A percentile compares a stretch with the other conserved stretches of the same genome.
Conservation (phyloP, 495 filamentous ascomycete species). For the Hypoxylon cercidicola region DNA sequence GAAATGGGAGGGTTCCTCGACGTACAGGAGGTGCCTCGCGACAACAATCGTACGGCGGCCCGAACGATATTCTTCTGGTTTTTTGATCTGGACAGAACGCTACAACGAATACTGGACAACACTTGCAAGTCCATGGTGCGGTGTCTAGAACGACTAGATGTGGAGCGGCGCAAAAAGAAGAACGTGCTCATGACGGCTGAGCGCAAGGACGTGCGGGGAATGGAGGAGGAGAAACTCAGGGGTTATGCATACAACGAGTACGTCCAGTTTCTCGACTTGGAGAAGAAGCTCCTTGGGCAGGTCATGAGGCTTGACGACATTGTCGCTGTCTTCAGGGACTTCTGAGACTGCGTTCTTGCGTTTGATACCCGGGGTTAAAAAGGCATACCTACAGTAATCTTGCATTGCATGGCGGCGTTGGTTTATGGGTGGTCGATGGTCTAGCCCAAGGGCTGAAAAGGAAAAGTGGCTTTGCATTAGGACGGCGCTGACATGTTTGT, state of each 20-base stretch:
- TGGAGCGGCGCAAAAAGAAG: conserved; percentile 73
- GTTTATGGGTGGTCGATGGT: conserved; percentile 23
- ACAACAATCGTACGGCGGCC: conserved; percentile 76
- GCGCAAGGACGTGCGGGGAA: conserved; percentile 82
- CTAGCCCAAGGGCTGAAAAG: conserved; percentile 14
- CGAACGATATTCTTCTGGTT: conserved; percentile 91
- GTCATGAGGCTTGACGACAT: conserved; percentile 83
- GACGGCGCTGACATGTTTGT: conserved; percentile 22
- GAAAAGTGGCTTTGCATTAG: conserved; percentile 37
- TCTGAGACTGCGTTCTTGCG: conserved; percentile 54
- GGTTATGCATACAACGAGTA: conserved; percentile 73
- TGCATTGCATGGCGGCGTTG: conserved; percentile 49
- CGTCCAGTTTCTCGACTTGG: conserved; percentile 72
- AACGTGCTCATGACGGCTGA: conserved; percentile 79
- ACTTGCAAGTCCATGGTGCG: conserved; percentile 91
- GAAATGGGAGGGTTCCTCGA: conserved; percentile 85
- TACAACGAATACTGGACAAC: conserved; percentile 73
- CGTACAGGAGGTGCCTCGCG: conserved; percentile 90
- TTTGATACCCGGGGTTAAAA: conserved; percentile 29
- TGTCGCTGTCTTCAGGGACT: conserved; percentile 85
- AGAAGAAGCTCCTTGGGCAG: conserved; percentile 80
- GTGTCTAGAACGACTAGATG: conserved; percentile 76
- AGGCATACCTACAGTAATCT: conserved; percentile 10
- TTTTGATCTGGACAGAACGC: conserved; percentile 78
- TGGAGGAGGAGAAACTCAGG: conserved; percentile 79